Conservation (phyloP, 768 basidiomycete species). For the Leccinellum albellum region DNA sequence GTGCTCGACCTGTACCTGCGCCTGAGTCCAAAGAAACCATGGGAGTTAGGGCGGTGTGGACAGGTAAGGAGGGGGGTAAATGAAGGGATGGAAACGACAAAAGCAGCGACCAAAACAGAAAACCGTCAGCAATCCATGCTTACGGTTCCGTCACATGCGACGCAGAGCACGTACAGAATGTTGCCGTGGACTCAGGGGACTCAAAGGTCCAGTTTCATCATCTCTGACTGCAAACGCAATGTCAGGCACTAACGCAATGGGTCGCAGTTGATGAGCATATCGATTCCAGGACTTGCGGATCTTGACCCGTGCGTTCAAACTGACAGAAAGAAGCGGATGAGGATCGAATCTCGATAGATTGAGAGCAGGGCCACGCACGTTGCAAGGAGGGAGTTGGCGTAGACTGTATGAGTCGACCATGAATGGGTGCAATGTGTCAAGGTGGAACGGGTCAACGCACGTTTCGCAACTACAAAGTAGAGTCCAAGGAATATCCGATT, state of each 20-base stretch:
- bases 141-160: neutral
- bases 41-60: neutral
- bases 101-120: neutral
- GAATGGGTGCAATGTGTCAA: neutral
- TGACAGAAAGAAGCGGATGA: constrained; percentile 4
- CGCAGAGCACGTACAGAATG: neutral
- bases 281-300: constrained; percentile 3
- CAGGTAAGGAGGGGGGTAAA: neutral
- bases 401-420: constrained; percentile 7
- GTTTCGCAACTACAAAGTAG: constrained; percentile 23
- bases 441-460: constrained; percentile 6
- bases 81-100: neutral
- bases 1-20: neutral
- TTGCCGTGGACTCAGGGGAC: neutral
- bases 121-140: neutral
- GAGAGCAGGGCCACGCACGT: constrained; percentile 6
- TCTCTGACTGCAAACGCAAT: neutral
- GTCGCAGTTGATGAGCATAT: neutral
- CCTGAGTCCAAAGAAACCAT: neutral
- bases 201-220: neutral
- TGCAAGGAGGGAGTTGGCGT: constrained; percentile 27
- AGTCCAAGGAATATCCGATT: constrained; percentile 26
- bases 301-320: constrained; percentile 20
- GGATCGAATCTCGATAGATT: neutral
- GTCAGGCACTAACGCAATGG: constrained; percentile 1